Conservation (phyloP, 495 filamentous ascomycete genomes). For the Aspergillus incahuasiensis region DNA sequence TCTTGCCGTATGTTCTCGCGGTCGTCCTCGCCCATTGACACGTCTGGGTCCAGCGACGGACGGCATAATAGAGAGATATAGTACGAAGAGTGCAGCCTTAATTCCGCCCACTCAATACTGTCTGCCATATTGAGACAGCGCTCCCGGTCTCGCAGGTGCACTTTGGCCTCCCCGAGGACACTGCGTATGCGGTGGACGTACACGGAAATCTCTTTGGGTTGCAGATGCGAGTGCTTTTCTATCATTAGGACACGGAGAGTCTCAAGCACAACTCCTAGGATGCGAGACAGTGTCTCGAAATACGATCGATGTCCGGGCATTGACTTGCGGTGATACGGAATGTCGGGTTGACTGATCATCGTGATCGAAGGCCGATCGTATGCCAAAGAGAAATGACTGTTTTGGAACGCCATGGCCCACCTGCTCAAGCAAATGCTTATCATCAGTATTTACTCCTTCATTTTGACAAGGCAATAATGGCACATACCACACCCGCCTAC, state of each 20-base stretch:
- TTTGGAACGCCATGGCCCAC: constrained; percentile 60
- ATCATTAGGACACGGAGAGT: constrained; percentile 50
- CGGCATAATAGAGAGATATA: constrained; percentile 55
- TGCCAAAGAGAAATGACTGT: constrained; percentile 56
- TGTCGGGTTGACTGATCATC: constrained; percentile 47
- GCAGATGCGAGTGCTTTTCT: constrained; percentile 33
- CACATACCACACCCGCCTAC: constrained; percentile 40
- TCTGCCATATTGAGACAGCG: constrained; percentile 45
- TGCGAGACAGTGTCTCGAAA: constrained; percentile 50
- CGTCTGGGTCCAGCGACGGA: constrained; percentile 48
- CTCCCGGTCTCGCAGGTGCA: constrained; percentile 47
- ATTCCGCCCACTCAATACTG: constrained; percentile 51
- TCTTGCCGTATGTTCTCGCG: constrained; percentile 40
- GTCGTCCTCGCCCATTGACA: constrained; percentile 27
- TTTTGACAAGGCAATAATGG: neutral
- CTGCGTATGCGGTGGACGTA: constrained; percentile 48
- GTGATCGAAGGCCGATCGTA: constrained; percentile 56
- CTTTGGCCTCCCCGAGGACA: constrained; percentile 47
- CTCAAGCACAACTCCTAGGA: constrained; percentile 51
- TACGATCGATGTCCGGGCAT: constrained; percentile 48
- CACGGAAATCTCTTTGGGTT: constrained; percentile 43
- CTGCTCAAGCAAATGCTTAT: constrained; percentile 12
- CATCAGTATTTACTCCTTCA: neutral
- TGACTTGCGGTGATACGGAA: constrained; percentile 44
- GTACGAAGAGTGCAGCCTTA: constrained; percentile 56